These are phyloP conservation scores for Pleurotus tuber-regium DNA, from an alignment of 768 basidiomycete species.

Conservation along the genomic window DNA sequence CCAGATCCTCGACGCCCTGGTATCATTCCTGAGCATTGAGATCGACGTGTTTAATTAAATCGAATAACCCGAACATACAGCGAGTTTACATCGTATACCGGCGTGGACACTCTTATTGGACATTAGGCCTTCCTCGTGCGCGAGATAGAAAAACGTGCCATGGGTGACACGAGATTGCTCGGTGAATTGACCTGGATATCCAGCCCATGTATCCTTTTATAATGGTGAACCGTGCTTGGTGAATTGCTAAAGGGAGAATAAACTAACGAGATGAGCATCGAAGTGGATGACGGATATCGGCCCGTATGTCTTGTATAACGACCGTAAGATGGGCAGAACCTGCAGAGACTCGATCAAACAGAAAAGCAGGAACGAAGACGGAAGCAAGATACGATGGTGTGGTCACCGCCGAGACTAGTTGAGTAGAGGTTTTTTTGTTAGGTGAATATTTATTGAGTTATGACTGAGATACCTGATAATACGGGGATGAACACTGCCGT, in stretches of 20 bases:
- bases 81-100: conserved; percentile 78
- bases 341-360: conserved; percentile 31
- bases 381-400: conserved; percentile 62
- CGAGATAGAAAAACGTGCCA: conserved; percentile 84
- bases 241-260: conserved; percentile 15
- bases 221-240: conserved; percentile 42
- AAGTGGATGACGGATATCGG: conserved; percentile 84
- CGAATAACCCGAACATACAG: conserved; percentile 21
- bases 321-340: conserved; percentile 81
- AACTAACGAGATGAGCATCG: conserved; percentile 53
- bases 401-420: conserved; percentile 80
- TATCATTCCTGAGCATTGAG: too few species aligned
- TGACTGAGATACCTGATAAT: conserved; percentile 54
- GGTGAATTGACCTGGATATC: conserved; percentile 55
- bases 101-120: conserved; percentile 80
- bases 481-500: conserved; percentile 67
- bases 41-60: too few species aligned
- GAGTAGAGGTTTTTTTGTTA: not conserved
- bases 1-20: conserved; percentile 60
- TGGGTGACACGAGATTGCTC: conserved; percentile 73
- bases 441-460: conserved; percentile 11
- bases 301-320: conserved; percentile 76
- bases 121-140: conserved; percentile 74
- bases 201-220: conserved; percentile 67
- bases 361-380: conserved; percentile 35